phyloP scores from a whole-genome alignment of 2,329 filamentous ascomycete genomes.

The Pseudonectria foliicola region DNA sequence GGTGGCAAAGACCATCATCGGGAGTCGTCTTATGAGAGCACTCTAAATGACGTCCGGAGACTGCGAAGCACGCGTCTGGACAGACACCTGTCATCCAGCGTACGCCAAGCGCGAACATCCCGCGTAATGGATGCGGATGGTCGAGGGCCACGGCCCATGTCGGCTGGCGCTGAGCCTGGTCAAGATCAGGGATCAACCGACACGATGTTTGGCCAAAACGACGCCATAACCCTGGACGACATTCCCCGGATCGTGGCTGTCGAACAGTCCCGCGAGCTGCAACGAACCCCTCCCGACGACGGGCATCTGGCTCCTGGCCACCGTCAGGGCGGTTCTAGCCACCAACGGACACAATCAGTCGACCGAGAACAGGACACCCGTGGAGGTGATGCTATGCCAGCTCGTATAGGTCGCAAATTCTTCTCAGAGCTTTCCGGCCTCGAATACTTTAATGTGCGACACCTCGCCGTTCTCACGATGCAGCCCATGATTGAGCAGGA shows the following conservation, averaged over 20 bases:
- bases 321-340: slow-evolving; percentile 52
- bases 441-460: slow-evolving; percentile 95
- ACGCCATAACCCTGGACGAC: slow-evolving; percentile 89
- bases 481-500: slow-evolving; percentile 83
- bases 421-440: slow-evolving; percentile 93
- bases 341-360: slow-evolving; percentile 54
- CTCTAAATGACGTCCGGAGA: slow-evolving; percentile 87
- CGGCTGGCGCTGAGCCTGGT: slow-evolving; percentile 54
- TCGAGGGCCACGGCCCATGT: slow-evolving; percentile 65
- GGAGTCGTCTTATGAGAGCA: slow-evolving; percentile 84
- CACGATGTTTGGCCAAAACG: slow-evolving; percentile 80
- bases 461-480: slow-evolving; percentile 91
- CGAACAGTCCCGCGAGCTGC: slow-evolving; percentile 89
- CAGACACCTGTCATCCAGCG: slow-evolving; percentile 87
- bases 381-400: slow-evolving; percentile 44
- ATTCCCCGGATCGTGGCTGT: slow-evolving; percentile 94
- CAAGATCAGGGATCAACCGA: slow-evolving; percentile 53
- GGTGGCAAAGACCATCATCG: slow-evolving; percentile 49
- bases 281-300: slow-evolving; percentile 42
- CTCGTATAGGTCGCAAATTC: slow-evolving; percentile 64
- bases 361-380: slow-evolving; percentile 46
- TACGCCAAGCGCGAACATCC: slow-evolving; percentile 82
- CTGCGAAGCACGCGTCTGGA: slow-evolving; percentile 90
- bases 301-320: slow-evolving; percentile 12
- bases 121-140: slow-evolving; percentile 68